Evolutionary conservation across 176 grass and related monocot genomes (phyloP).

Genomic region (Microstegium vimineum): DNA sequence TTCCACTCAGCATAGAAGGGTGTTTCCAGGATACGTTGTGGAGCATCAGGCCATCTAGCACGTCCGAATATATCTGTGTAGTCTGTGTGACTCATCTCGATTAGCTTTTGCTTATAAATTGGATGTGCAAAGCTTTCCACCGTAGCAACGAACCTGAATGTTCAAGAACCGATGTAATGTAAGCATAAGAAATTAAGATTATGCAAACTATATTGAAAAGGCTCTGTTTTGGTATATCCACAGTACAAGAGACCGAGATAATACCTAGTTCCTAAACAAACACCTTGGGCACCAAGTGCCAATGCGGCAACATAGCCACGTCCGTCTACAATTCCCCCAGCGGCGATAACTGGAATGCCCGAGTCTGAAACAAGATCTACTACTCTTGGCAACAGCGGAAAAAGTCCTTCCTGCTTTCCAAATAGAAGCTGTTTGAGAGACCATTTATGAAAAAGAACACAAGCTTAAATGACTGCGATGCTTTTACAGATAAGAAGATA

Average conservation of each 20-base stretch:
- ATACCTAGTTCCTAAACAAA: conserved; percentile 92
- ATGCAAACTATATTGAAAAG: background rate
- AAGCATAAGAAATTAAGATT: background rate
- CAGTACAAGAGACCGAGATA: background rate
- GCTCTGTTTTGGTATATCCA: background rate
- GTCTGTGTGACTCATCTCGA: conserved; percentile 56
- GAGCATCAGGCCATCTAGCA: conserved; percentile 89
- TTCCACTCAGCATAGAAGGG: conserved; percentile 63
- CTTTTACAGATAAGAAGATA: background rate
- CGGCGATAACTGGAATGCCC: conserved; percentile 52
- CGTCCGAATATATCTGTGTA: conserved; percentile 76
- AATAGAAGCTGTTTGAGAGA: conserved; percentile 27
- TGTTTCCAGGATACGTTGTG: conserved; percentile 73
- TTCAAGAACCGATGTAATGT: conserved; percentile 7
- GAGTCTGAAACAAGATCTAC: conserved; percentile 68
- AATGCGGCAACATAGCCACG: conserved; percentile 83
- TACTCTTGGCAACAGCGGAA: conserved; percentile 69
- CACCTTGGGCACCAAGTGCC: conserved; percentile 69
- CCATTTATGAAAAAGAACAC: background rate
- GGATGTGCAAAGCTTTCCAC: conserved; percentile 82
- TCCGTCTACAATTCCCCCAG: conserved; percentile 84
- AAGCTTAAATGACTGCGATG: background rate
- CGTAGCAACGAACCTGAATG: conserved; percentile 65
- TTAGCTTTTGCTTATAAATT: conserved; percentile 75
- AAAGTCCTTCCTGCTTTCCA: conserved; percentile 59